Evolutionary conservation across 2,329 filamentous ascomycete genomes (phyloP), one percentile per base, ranked within the genome.

Genomic region (Aspergillus nomiae): DNA sequence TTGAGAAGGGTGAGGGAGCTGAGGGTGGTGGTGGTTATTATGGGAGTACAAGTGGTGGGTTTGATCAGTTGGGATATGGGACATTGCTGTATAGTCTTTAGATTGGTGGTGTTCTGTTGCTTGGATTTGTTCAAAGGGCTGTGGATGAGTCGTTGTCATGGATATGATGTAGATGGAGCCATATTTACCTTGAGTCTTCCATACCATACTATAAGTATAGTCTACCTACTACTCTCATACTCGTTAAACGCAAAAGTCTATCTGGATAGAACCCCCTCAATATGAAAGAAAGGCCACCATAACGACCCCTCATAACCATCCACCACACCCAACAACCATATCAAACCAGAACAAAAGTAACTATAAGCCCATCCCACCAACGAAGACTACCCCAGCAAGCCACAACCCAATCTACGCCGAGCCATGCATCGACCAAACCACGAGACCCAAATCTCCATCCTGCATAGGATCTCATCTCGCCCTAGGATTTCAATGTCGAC

Each of bases 11-110:
- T 0, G 66, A 62, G n/a, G 78, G 77, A 10, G 76, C 76, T 5
- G 81, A 83, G 64, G 81, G 81, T 0, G 81, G 81, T 24, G 80
- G 80, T 58, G 80, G 81, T 12, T 71, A 82, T 61, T 83, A 82
- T 63, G 80, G 78, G 8, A 36, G 71, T 16, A 78, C 63, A 46
- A 78, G 74, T 36, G 80, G 80, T 5, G 80, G 80, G 0, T 83
- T 75, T 62, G 81, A 83, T 65, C 73, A 76, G 45, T 68, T 79
- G 21, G 77, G 77, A 0, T 76, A 74, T 65, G 76, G 76, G 0
- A 76, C 74, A 45, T 62, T 77, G 60, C 62, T 76, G 30, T 77
- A 77, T 69, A 53, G n/a, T 34, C 26, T 62, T 24, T 54, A 54
- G 50, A 24, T 36, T 3, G 9, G 9, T 34, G 8, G 10, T 21